These are phyloP conservation scores for Globisporangium emineosum DNA, from an alignment of 352 stramenopile genomes.

Conservation along the genomic window DNA sequence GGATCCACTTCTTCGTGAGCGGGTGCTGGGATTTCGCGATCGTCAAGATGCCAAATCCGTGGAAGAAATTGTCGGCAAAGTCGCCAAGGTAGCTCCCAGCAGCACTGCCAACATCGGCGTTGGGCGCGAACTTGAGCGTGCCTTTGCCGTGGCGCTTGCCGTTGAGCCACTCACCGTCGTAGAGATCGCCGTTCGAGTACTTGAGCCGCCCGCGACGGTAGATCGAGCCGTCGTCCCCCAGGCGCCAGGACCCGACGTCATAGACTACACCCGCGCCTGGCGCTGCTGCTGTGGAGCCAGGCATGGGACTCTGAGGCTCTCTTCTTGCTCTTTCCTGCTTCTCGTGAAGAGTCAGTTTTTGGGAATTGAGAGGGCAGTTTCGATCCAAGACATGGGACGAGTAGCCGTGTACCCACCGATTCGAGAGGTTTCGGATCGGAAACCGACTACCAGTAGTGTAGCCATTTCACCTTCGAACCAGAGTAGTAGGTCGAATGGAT, in stretches of 20 bases:
- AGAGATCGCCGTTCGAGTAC: constrained; percentile 74
- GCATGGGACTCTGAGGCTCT: background rate
- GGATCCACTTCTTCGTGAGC: constrained; percentile 59
- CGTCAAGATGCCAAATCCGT: constrained; percentile 60
- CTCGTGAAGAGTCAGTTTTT: background rate
- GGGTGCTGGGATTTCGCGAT: constrained; percentile 52
- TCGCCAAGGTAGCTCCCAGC: constrained; percentile 43
- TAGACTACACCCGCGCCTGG: constrained; percentile 42
- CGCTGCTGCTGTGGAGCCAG: background rate
- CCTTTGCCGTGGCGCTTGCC: constrained; percentile 70
- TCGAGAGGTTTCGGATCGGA: background rate
- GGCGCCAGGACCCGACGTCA: constrained; percentile 62
- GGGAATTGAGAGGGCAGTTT: background rate
- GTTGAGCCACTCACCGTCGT: constrained; percentile 85
- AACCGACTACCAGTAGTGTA: too few species aligned
- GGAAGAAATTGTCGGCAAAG: constrained; percentile 52
- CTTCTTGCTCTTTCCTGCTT: background rate
- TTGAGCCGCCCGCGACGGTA: constrained; percentile 65
- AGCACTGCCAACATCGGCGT: background rate
- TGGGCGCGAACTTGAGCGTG: constrained; percentile 43
- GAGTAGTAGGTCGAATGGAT: background rate
- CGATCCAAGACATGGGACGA: background rate
- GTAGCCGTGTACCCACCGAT: background rate
- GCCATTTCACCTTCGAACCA: background rate
- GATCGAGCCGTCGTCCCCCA: constrained; percentile 71